Percentiles rank a stretch among this genome's conserved stretches.
phyloP scores from a whole-genome alignment of 495 filamentous ascomycete species.

The Penicillium samsonianum region DNA sequence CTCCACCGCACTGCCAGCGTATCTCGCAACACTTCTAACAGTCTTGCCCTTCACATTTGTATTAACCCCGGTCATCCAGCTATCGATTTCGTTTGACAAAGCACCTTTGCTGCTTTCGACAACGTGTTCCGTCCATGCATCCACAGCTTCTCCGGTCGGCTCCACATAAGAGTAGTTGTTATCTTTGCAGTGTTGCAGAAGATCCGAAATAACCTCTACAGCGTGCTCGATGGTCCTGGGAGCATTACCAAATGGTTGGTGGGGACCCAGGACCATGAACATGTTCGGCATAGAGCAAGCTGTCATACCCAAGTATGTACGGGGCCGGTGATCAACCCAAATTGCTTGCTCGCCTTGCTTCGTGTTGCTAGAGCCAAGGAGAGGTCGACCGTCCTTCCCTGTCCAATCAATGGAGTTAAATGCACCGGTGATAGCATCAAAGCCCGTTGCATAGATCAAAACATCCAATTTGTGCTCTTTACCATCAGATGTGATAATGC shows the following conservation, averaged over 20 bases:
- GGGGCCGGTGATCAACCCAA: slow-evolving; percentile 28
- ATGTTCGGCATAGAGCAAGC: slow-evolving; percentile 36
- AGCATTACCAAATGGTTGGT: slow-evolving; percentile 30
- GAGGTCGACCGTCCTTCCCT: slow-evolving; percentile 20
- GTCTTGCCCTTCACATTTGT: slow-evolving; percentile 34
- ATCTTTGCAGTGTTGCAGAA: slow-evolving; percentile 24
- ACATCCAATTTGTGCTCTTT: slow-evolving; percentile 42
- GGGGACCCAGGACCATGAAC: slow-evolving; percentile 39
- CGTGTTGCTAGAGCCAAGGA: slow-evolving; percentile 21
- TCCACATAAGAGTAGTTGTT: slow-evolving; percentile 24
- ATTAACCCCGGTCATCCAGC: slow-evolving; percentile 42
- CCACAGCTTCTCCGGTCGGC: slow-evolving; percentile 18
- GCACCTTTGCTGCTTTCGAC: slow-evolving; percentile 22
- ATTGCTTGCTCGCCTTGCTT: slow-evolving; percentile 16
- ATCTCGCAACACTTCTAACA: slow-evolving; percentile 33
- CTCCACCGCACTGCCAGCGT: slow-evolving; percentile 24
- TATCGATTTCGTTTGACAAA: slow-evolving; percentile 25
- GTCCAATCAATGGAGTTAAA: slow-evolving; percentile 34
- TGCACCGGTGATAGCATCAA: slow-evolving; percentile 38
- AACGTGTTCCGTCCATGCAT: slow-evolving; percentile 26
- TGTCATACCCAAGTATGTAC: slow-evolving; percentile 32
- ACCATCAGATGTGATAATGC: slow-evolving; percentile 40
- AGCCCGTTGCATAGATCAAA: slow-evolving; percentile 39
- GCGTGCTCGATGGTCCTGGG: slow-evolving; percentile 26
- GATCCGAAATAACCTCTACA: slow-evolving; percentile 21